Evolutionary conservation across 192 early-diverging fungal genomes (phyloP).

Genomic region (Obelidium mucronatum): DNA sequence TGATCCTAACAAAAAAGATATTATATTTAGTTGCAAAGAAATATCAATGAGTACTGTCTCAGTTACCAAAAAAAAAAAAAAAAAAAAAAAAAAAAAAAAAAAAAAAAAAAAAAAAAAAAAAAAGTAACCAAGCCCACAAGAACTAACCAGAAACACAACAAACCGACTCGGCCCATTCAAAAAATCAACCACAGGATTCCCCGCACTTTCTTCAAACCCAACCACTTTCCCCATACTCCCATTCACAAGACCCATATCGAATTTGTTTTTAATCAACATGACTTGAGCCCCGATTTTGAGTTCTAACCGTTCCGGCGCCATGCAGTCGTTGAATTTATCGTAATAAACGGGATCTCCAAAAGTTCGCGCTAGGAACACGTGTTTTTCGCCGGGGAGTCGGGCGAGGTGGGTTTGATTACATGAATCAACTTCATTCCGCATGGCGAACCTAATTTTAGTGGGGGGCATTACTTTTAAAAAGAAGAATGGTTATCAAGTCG

Average conservation of each 20-base stretch:
- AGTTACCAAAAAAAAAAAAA: too few species aligned
- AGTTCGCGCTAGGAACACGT: constrained; percentile 15
- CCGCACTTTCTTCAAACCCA: constrained; percentile 36
- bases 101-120: neutral
- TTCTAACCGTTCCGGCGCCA: constrained; percentile 67
- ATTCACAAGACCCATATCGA: constrained; percentile 49
- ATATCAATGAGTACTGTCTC: neutral
- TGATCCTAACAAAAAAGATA: neutral
- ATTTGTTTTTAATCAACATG: constrained; percentile 71
- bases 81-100: neutral
- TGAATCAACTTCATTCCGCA: constrained; percentile 77
- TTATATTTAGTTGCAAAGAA: too few species aligned
- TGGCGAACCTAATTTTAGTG: constrained; percentile 69
- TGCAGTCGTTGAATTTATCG: constrained; percentile 53
- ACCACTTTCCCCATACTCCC: constrained; percentile 48
- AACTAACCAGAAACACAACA: too few species aligned
- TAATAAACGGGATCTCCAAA: constrained; percentile 31
- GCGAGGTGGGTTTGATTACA: constrained; percentile 68
- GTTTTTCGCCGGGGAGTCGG: constrained; percentile 55
- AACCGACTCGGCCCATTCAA: constrained; percentile 14
- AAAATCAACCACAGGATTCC: constrained; percentile 47
- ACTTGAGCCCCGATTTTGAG: constrained; percentile 85
- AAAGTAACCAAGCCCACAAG: neutral
- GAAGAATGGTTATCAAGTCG: neutral
- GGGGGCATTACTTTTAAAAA: neutral